Base-by-base conservation (phyloP, 2,329 filamentous ascomycete genomes). In the Verticillium alfalfae region DNA sequence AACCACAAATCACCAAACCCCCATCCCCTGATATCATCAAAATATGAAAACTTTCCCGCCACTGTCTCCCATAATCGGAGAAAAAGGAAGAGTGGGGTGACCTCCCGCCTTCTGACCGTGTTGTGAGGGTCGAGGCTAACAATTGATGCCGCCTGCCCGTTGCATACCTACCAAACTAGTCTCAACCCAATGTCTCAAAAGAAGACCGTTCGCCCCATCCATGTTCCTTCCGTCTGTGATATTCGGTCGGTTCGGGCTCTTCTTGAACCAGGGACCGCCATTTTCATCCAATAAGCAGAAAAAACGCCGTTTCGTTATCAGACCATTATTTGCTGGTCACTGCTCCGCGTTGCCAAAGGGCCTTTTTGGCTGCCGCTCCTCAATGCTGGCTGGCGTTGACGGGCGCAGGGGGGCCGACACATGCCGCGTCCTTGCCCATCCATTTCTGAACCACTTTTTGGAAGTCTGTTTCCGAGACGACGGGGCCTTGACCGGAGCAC, bases 381-480 rank as follows among this genome's bases (percentile, higher is more conserved):
- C 18, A 52, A 9, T 26, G 45, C 45, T 52, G 22, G 45, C 10
- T 52, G 45, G 45, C 45, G 18, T 52, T 52, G 16, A 52, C 18
- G 18, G 45, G 45, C 45, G 45, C 45, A 22, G 18, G 45, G 18
- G 45, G n/a, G 22, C 26, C 45, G 54, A 56, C 31, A 31, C 54
- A 56, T 16, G 73, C 71, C 34, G 70, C 70, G 26, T 78, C 73
- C 64, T 77, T 75, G 69, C 83, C 80, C 67, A 87, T 80, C 66
- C 87, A 88, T 72, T 87, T 87, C 64, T 80, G 84, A 77, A 94
- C 82, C 59, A 93, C 90, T 49, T 82, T 85, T 71, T 97, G 90
- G 68, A 98, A 96, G 70, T 98, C 93, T 60, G 87, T 86, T 77
- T 96, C 88, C 65, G 93, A 89, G 31, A 99, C 91, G 18, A 97